Evolutionary conservation across 306 rosid genomes (phyloP).

Genomic region (Pterocarpus macrocarpus): DNA sequence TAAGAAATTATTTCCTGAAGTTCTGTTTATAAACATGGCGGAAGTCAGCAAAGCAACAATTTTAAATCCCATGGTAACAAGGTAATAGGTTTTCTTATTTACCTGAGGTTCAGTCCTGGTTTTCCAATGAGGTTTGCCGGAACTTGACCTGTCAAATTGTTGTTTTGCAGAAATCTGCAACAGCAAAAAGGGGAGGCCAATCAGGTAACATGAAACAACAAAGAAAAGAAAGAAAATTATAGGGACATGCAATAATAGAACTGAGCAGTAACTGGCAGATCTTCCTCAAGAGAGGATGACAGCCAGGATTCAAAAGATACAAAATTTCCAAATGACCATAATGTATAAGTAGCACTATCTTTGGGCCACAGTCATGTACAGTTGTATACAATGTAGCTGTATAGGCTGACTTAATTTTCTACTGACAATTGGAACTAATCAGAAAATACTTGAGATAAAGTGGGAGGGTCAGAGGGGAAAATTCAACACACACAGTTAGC

Average conservation of each 20-base stretch:
- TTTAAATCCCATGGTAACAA: constrained; percentile 10
- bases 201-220: constrained; percentile 42
- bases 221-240: constrained; percentile 25
- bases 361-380: constrained; percentile 17
- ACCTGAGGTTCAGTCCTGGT: constrained; percentile 70
- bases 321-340: no score
- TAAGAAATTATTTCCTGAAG: constrained; percentile 69
- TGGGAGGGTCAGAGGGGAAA: neutral
- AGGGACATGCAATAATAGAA: constrained; percentile 9
- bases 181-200: constrained; percentile 45
- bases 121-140: constrained; percentile 74
- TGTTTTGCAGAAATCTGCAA: constrained; percentile 86
- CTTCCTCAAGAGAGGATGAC: neutral
- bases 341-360: neutral
- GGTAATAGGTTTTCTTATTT: constrained; percentile 37
- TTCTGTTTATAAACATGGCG: constrained; percentile 60
- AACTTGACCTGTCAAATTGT: constrained; percentile 83
- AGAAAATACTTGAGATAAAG: neutral
- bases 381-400: neutral
- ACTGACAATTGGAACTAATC: constrained; percentile 9
- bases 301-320: neutral
- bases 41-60: constrained; percentile 44
- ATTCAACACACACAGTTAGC: constrained; percentile 8
- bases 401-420: constrained; percentile 13
- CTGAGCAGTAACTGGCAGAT: constrained; percentile 22